Percentiles rank a stretch among this genome's conserved stretches.
Conservation (phyloP, 192 early-diverging fungal genomes). For the Linnemannia hyalina region DNA sequence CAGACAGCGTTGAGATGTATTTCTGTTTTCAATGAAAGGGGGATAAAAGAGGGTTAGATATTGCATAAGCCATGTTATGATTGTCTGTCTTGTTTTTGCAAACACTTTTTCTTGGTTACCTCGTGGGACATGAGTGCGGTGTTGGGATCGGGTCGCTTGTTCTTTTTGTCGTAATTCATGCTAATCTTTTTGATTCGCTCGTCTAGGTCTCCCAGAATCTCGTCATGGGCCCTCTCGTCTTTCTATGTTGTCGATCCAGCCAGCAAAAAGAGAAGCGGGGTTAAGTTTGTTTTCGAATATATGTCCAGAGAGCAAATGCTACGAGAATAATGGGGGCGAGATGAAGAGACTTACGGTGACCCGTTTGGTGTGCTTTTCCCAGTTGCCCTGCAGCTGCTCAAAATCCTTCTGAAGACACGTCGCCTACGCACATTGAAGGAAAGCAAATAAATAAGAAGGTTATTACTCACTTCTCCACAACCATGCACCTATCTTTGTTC, state of each 20-base stretch:
- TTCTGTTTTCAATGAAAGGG: conserved; percentile 23
- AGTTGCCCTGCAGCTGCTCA: conserved; percentile 49
- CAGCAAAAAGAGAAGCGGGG: not conserved
- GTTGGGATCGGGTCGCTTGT: conserved; percentile 56
- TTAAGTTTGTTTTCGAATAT: not conserved
- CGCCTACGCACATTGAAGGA: conserved; percentile 19
- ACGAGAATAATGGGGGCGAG: not conserved
- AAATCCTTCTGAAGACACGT: conserved; percentile 59
- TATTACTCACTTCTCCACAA: not conserved
- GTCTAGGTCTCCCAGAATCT: conserved; percentile 53
- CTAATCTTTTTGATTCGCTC: conserved; percentile 57
- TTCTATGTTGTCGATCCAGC: conserved; percentile 31
- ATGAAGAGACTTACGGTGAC: conserved; percentile 26
- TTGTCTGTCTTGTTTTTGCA: not conserved
- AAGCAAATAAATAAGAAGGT: not conserved
- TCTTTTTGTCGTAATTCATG: conserved; percentile 57
- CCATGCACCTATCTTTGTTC: not conserved
- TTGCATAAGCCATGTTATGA: not conserved
- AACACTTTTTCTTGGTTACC: conserved; percentile 10
- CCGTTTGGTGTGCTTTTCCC: conserved; percentile 60
- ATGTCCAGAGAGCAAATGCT: not conserved
- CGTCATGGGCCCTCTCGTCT: conserved; percentile 58
- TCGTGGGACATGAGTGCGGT: conserved; percentile 54
- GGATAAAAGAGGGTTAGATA: not conserved
- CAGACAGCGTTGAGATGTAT: conserved; percentile 53